Evolutionary conservation across 768 basidiomycete genomes (phyloP).

Genomic region (Gelatoporia subvermispora): DNA sequence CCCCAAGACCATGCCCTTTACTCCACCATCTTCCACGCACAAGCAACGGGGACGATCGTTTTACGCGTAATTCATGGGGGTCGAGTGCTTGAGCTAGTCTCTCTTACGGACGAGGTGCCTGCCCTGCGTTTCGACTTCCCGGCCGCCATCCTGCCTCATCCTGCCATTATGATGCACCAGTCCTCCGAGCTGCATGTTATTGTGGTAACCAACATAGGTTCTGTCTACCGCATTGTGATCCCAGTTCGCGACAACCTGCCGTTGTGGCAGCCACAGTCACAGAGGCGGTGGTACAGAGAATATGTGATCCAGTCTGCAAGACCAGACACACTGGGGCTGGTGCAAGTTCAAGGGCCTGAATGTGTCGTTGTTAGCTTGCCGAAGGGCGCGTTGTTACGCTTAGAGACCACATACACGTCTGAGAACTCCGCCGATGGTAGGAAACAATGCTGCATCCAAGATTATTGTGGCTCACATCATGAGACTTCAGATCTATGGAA

Average conservation of each 20-base stretch:
- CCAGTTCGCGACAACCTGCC: constrained; percentile 48
- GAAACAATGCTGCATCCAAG: constrained; percentile 15
- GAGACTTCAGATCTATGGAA: constrained; percentile 57
- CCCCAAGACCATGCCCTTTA: constrained; percentile 72
- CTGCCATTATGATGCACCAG: constrained; percentile 52
- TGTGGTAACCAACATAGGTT: constrained; percentile 60
- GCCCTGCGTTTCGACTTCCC: constrained; percentile 80
- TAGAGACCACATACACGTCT: constrained; percentile 48
- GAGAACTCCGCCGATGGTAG: constrained; percentile 56
- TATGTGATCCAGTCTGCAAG: constrained; percentile 54
- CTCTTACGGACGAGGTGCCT: constrained; percentile 58
- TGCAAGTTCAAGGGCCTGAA: constrained; percentile 63
- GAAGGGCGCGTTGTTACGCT: constrained; percentile 60
- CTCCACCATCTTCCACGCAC: constrained; percentile 52
- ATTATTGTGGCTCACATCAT: not conserved
- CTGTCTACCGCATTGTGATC: constrained; percentile 68
- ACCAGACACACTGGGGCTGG: constrained; percentile 31
- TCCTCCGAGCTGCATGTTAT: constrained; percentile 61
- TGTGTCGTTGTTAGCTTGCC: constrained; percentile 58
- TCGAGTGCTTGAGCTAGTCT: constrained; percentile 69
- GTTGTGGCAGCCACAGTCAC: constrained; percentile 53
- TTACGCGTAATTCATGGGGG: constrained; percentile 72
- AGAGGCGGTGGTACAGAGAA: constrained; percentile 60
- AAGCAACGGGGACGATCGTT: constrained; percentile 59
- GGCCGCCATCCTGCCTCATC: constrained; percentile 56